Evolutionary conservation across 306 rosid species (phyloP), one percentile per base, ranked within the genome.

Genomic region (Vicia villosa): DNA sequence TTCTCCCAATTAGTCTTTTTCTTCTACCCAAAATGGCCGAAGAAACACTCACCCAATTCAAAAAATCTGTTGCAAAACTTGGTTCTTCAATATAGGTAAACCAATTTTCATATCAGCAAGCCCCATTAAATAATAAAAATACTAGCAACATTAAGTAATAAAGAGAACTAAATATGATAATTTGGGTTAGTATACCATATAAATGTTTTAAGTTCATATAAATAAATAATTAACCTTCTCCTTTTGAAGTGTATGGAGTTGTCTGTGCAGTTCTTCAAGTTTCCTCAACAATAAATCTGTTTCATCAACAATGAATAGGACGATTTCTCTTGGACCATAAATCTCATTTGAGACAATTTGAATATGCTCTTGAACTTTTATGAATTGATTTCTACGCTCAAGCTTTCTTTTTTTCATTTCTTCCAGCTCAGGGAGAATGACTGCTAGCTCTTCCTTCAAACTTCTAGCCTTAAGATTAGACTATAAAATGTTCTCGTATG

Each of bases 261-360:
- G 82, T 62, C 79, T 83, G 74, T 86, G 94, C 83, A 94, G 81
- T 75, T 94, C 99, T 76, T 94, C 99, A 80, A 94, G 95, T 85
- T 84, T 91, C 77, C 88, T 89, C 85, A 91, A 70, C 7, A 97
- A 88, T 46, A 94, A 75, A 79, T 94, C 97, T 52, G 85, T 70
- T 78, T 94, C 99, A 84, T 89, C 90, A 62, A 76, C 82, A 73
- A 60, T 63, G 49, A 89, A 52, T 16, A 81, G 58, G 34, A 46
- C 63, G 43, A 55, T 70, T 50, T 77, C 84, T 16, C 55, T 32
- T 45, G 85, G 45, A 66, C 82, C 84, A 74, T 80, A 61, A 30
- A 94, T 83, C 86, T 94, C 99, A 76, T 74, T 78, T 68, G 97
- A 76, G 52, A 89, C 69, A 17, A 50, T 87, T 54, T 68, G 75